Conservation (phyloP, 2,329 filamentous ascomycete genomes). For the Alternaria ventricosa region DNA sequence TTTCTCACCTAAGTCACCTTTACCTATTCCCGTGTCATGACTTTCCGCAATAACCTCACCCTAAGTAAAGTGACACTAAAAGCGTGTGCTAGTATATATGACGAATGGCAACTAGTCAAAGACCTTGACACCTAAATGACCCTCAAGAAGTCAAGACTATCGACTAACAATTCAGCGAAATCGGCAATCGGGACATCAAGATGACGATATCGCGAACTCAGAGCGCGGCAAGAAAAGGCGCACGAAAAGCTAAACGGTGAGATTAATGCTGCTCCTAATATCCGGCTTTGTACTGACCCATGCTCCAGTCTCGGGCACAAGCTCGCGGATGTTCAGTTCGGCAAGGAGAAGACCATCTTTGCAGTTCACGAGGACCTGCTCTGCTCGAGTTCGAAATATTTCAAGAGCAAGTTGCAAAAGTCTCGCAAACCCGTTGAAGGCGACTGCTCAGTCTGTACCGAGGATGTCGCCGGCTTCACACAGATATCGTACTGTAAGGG, state of each 20-base stretch:
- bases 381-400: background rate
- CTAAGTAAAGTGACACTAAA: background rate
- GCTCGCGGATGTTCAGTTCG: too few relatives aligned
- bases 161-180: too few relatives aligned
- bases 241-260: too few relatives aligned
- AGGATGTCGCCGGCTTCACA: background rate
- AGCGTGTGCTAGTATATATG: background rate
- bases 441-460: background rate
- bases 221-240: too few relatives aligned
- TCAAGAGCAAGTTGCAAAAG: background rate
- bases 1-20: background rate
- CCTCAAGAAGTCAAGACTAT: too few relatives aligned
- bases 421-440: background rate
- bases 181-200: too few relatives aligned
- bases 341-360: too few relatives aligned
- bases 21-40: background rate
- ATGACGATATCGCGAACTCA: too few relatives aligned
- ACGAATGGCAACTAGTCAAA: accelerated
- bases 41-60: background rate
- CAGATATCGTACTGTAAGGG: too few relatives aligned
- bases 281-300: too few relatives aligned
- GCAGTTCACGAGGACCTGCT: background rate
- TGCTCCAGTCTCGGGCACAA: too few relatives aligned
- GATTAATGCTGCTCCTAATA: too few relatives aligned
- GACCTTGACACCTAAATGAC: accelerated